Conservation (phyloP, 805 yeast genomes). For the Saturnispora halmiae region DNA sequence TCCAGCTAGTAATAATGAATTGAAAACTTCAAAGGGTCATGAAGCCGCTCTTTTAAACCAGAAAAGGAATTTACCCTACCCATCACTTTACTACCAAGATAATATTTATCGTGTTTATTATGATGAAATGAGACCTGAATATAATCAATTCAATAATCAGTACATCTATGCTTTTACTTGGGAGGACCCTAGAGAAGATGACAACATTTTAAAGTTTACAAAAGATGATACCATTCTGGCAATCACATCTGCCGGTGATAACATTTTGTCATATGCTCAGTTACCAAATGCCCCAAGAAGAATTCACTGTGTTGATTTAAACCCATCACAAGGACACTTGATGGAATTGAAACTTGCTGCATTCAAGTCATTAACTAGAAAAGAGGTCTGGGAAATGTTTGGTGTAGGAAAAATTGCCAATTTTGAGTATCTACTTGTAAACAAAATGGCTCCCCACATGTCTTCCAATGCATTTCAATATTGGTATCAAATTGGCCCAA, state of each 20-base stretch:
- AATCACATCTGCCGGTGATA: conserved; percentile 83
- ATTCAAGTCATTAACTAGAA: conserved; percentile 45
- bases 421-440: conserved; percentile 43
- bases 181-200: conserved; percentile 86
- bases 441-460: conserved; percentile 55
- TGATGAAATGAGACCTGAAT: conserved; percentile 59
- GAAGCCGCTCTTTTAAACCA: conserved; percentile 63
- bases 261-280: conserved; percentile 63
- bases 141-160: conserved; percentile 65
- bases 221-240: conserved; percentile 67
- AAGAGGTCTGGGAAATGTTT: conserved; percentile 64
- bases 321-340: conserved; percentile 75
- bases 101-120: conserved; percentile 75
- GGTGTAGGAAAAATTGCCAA: conserved; percentile 61
- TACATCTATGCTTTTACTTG: conserved; percentile 83
- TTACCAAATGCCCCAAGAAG: conserved; percentile 64
- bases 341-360: conserved; percentile 73
- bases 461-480: conserved; percentile 76
- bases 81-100: conserved; percentile 69
- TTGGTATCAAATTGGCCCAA: conserved; percentile 59
- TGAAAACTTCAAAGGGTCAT: conserved; percentile 56
- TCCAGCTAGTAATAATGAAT: conserved; percentile 16
- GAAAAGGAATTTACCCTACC: conserved; percentile 62
- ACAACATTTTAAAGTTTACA: conserved; percentile 50
- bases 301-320: conserved; percentile 78